Evolutionary conservation across 495 filamentous ascomycete genomes (phyloP), one percentile per base, ranked within the genome.

Genomic region (Hypoxylon intermedium): DNA sequence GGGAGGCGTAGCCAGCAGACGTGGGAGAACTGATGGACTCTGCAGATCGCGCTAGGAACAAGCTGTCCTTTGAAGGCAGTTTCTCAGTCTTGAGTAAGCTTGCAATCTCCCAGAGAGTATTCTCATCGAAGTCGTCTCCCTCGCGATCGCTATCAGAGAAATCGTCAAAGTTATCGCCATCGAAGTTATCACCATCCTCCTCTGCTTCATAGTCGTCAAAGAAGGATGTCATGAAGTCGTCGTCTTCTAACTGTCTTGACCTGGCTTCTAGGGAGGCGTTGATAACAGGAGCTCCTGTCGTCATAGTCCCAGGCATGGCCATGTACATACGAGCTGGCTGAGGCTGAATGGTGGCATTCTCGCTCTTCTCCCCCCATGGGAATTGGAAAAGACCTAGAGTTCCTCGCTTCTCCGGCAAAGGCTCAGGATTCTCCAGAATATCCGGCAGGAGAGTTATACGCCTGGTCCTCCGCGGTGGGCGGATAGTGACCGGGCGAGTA

Each of bases 381-480:
- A 83, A 83, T 58, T 84, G 80, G 66, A 83, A 85, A 46, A 85
- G 78, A 3, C 81, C 82, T 6, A 85, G 69, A 4, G 76, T 82
- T 24, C 76, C 81, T 9, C 75, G 69, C 56, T 79, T 79, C 42
- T 81, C 67, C 11, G 80, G 80, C 9, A 84, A 67, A 40, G 81
- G 81, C 51, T 78, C 65, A 5, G 82, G 82, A 60, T 74, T 82
- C 53, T 85, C 82, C 21, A 83, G 57, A 54, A 85, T 85, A 54
- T 85, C 82, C 6, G 82, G 82, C 2, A 85, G 73, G 31, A 80
- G 64, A 36, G 78, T 82, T 7, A 82, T 59, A 37, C 82, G 79
- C 64, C 73, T 81, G 64, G 73, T 79, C 38, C 73, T 82, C 21
- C 81, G 75, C 15, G 74, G 74, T 9, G 82, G 82, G 4, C 76